phyloP scores from a whole-genome alignment of 2,329 filamentous ascomycete species.

The Bipolaris cookei region DNA sequence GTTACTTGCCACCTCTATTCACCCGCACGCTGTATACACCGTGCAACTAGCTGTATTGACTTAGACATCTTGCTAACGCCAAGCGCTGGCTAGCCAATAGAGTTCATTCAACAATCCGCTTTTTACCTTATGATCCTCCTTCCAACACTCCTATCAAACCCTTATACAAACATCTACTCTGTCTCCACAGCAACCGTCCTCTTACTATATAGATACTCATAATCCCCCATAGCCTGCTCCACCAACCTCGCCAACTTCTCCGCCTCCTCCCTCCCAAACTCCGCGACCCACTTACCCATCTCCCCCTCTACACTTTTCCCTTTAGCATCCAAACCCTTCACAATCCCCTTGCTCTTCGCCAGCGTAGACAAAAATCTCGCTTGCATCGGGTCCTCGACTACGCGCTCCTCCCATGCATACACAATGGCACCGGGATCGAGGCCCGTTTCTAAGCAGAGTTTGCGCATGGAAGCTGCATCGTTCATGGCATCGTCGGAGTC shows the following conservation, averaged over 20 bases:
- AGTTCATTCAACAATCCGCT: too few species aligned
- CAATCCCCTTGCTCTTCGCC: slow-evolving; percentile 13
- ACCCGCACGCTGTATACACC: too few species aligned
- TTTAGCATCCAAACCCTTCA: slow-evolving; percentile 12
- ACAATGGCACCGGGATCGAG: slow-evolving; percentile 18
- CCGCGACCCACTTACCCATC: slow-evolving; percentile 20
- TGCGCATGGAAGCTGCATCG: slow-evolving; percentile 10
- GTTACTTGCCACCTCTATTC: too few species aligned
- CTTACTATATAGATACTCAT: slow-evolving; percentile 16
- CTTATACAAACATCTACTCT: neutral
- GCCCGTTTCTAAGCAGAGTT: slow-evolving; percentile 15
- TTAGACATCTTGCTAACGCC: too few species aligned
- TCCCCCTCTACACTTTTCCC: slow-evolving; percentile 14
- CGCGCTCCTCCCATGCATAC: slow-evolving; percentile 22
- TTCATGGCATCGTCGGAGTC: slow-evolving; percentile 29
- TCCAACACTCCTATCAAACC: too few species aligned
- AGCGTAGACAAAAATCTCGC: slow-evolving; percentile 17
- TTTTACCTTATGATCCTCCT: too few species aligned
- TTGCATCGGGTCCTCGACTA: slow-evolving; percentile 5
- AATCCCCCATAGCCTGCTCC: slow-evolving; percentile 17
- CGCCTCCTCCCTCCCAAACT: slow-evolving; percentile 17
- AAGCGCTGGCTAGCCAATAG: too few species aligned
- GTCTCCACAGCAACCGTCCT: neutral
- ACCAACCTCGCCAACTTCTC: slow-evolving; percentile 14
- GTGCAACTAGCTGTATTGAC: too few species aligned